Evolutionary conservation across 2,329 filamentous ascomycete species (phyloP).

Genomic region (Penicillium polonicum): DNA sequence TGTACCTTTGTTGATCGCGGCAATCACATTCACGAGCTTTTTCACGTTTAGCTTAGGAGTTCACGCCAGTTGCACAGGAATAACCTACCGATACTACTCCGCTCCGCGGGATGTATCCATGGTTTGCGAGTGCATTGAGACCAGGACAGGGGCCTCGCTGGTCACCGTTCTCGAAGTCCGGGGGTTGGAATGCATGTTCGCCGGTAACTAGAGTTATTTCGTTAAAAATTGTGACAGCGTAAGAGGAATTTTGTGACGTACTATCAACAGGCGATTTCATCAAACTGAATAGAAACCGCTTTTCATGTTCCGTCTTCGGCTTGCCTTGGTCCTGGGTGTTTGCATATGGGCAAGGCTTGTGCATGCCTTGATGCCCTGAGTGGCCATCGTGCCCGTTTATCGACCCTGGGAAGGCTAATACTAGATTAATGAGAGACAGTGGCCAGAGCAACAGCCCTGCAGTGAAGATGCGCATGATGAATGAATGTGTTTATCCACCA

Average conservation of each 20-base stretch:
- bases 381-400: neutral
- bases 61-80: fast-evolving
- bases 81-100: slow-evolving; percentile 35
- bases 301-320: slow-evolving; percentile 14
- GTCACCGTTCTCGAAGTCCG: slow-evolving; percentile 35
- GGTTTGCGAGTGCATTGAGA: slow-evolving; percentile 46
- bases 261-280: slow-evolving; percentile 29
- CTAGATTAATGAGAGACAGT: slow-evolving; percentile 9
- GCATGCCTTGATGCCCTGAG: slow-evolving; percentile 6
- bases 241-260: slow-evolving; percentile 9
- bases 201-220: slow-evolving; percentile 31
- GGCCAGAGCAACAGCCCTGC: slow-evolving; percentile 11
- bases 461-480: slow-evolving; percentile 14
- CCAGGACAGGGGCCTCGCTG: slow-evolving; percentile 45
- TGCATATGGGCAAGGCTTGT: slow-evolving; percentile 25
- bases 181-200: slow-evolving; percentile 36
- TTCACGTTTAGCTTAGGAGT: slow-evolving; percentile 4
- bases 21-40: slow-evolving; percentile 33
- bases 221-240: neutral
- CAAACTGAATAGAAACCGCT: slow-evolving; percentile 25
- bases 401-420: slow-evolving; percentile 13
- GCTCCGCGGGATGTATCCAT: slow-evolving; percentile 44
- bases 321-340: slow-evolving; percentile 5
- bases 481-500: neutral
- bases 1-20: slow-evolving; percentile 36